A percentile compares a stretch with the other conserved stretches of the same genome.
Evolutionary conservation across 139 green algal species (phyloP).

Genomic region (Gonium pectorale): DNA sequence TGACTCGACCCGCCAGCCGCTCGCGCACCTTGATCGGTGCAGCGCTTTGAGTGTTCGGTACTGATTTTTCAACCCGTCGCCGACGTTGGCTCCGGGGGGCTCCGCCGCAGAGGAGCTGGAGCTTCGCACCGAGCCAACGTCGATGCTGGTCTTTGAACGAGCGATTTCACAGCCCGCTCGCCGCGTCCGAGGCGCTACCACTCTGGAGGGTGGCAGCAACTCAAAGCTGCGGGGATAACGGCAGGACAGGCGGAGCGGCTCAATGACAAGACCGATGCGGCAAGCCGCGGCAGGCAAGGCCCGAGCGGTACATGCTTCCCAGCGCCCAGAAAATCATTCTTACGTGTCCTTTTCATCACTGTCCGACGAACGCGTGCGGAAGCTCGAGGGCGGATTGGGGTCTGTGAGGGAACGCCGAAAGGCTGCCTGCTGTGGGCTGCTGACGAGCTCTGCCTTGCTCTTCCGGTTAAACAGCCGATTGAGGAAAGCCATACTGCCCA

Average conservation of each 20-base stretch:
- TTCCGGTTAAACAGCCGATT: conserved; percentile 38
- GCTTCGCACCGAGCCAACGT: background rate
- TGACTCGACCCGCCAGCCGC: too few species aligned
- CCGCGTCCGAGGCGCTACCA: background rate
- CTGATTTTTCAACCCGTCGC: background rate
- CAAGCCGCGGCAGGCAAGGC: background rate
- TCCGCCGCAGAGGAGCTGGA: background rate
- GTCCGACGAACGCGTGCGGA: background rate
- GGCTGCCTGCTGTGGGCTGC: background rate
- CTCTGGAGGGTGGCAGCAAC: background rate
- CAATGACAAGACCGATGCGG: background rate
- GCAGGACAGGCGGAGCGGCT: background rate
- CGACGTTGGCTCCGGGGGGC: background rate
- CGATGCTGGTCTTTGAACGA: conserved; percentile 1
- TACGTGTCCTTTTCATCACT: conserved; percentile 31
- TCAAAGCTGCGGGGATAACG: background rate
- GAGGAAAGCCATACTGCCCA: conserved; percentile 20
- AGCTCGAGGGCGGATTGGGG: background rate
- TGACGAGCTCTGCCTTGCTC: conserved; percentile 10
- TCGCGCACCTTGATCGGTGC: conserved; percentile 32
- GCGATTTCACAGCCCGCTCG: conserved; percentile 12
- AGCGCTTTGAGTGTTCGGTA: conserved; percentile 8
- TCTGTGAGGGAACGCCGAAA: conserved; percentile 15
- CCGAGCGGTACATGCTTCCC: background rate
- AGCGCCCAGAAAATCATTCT: background rate